Percentiles rank a stretch among this genome's conserved stretches.
Evolutionary conservation across 345 rosid species (phyloP).

Genomic region (Brassica juncea): DNA sequence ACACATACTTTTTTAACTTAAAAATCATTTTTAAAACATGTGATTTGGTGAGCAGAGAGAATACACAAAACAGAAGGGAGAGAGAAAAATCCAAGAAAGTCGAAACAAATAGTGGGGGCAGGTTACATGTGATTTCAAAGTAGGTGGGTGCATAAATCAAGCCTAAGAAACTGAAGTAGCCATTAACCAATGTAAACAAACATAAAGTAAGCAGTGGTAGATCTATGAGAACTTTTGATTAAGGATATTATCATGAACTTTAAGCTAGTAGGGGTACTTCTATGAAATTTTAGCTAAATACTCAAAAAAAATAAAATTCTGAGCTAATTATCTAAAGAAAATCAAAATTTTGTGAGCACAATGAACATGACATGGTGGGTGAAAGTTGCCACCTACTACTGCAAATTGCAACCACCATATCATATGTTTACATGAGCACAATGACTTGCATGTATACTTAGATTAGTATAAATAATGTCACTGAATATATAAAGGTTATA

Average conservation of each 20-base stretch:
- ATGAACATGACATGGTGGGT: slow-evolving; percentile 14
- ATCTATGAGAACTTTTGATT: neutral
- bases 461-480: slow-evolving; percentile 12
- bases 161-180: slow-evolving; percentile 9
- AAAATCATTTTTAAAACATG: slow-evolving; percentile 2
- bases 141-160: slow-evolving; percentile 11
- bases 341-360: neutral
- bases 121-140: slow-evolving; percentile 26
- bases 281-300: too few species aligned
- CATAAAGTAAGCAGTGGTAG: neutral
- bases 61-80: slow-evolving; percentile 14
- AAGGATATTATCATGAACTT: neutral
- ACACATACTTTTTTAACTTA: neutral
- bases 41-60: slow-evolving; percentile 27
- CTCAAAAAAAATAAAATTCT: neutral
- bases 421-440: neutral
- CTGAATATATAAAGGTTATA: neutral
- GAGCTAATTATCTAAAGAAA: neutral
- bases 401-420: slow-evolving; percentile 8
- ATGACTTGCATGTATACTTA: slow-evolving; percentile 10
- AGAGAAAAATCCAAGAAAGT: slow-evolving; percentile 7
- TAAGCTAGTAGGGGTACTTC: neutral
- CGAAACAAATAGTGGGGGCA: slow-evolving; percentile 16
- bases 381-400: slow-evolving; percentile 18
- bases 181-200: neutral